Conservation (phyloP, 2,329 filamentous ascomycete species). For the Macroventuria anomochaeta region DNA sequence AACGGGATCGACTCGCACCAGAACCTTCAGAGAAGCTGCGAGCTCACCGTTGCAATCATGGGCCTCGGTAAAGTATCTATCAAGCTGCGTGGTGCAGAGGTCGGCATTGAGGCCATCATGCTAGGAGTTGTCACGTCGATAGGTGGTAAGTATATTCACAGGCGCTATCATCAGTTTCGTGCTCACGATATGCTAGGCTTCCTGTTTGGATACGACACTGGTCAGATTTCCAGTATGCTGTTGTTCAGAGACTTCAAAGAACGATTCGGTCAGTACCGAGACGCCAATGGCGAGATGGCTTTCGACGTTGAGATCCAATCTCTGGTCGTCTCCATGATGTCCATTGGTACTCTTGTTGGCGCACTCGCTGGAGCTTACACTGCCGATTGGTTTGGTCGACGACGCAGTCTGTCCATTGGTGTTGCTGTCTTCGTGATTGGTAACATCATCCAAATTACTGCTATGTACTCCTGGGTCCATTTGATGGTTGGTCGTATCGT, state of each 20-base stretch:
- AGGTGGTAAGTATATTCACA: slow-evolving; percentile 52
- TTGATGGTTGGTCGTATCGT: slow-evolving; percentile 57
- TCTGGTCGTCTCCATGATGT: slow-evolving; percentile 44
- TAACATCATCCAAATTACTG: slow-evolving; percentile 53
- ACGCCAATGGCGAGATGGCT: slow-evolving; percentile 48
- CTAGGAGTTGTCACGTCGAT: slow-evolving; percentile 64
- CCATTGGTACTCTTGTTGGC: slow-evolving; percentile 52
- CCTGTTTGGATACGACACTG: slow-evolving; percentile 68
- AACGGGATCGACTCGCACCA: not conserved
- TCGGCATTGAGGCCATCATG: slow-evolving; percentile 54
- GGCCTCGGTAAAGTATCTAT: slow-evolving; percentile 38
- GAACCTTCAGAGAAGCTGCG: not conserved
- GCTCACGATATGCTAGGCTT: slow-evolving; percentile 42
- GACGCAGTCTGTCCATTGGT: slow-evolving; percentile 56
- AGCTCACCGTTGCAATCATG: slow-evolving; percentile 25
- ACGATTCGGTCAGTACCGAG: slow-evolving; percentile 60
- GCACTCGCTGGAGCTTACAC: slow-evolving; percentile 54
- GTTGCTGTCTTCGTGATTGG: slow-evolving; percentile 54
- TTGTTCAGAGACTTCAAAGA: slow-evolving; percentile 59
- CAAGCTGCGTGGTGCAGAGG: slow-evolving; percentile 40
- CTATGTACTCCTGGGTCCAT: slow-evolving; percentile 51
- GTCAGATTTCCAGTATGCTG: slow-evolving; percentile 49
- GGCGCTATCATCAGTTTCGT: not conserved
- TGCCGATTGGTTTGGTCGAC: slow-evolving; percentile 60
- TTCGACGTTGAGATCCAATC: slow-evolving; percentile 55